Percentiles rank a stretch among this genome's conserved stretches.
Conservation (phyloP, 1,139 yeast species). For the Lodderomyces metapsilosis region DNA sequence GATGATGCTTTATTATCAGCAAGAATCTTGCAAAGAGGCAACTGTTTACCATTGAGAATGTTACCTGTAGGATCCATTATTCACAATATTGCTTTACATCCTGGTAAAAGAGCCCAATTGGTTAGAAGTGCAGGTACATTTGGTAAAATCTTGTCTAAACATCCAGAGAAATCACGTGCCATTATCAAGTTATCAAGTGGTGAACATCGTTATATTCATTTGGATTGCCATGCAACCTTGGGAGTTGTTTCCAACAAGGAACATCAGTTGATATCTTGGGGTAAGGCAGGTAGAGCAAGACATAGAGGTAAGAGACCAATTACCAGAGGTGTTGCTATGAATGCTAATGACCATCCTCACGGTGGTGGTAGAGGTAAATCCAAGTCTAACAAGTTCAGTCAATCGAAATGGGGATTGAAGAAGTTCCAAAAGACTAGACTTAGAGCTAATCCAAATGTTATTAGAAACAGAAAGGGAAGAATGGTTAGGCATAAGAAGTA, state of each 20-base stretch:
- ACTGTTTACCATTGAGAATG: conserved; percentile 89
- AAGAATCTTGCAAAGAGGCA: conserved; percentile 88
- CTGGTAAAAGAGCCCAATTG: conserved; percentile 84
- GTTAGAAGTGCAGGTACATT: conserved; percentile 95
- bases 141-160: conserved; percentile 82
- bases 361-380: conserved; percentile 99
- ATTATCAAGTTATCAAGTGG: conserved; percentile 84
- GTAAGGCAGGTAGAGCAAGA: conserved; percentile 97
- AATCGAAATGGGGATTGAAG: conserved; percentile 97
- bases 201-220: conserved; percentile 85
- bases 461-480: conserved; percentile 13
- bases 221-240: conserved; percentile 89
- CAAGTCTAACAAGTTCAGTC: conserved; percentile 90
- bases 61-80: conserved; percentile 90
- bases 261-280: conserved; percentile 84
- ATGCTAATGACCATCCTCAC: conserved; percentile 96
- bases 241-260: conserved; percentile 96
- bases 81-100: conserved; percentile 77
- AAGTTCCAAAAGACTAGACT: conserved; percentile 88
- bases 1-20: conserved; percentile 92
- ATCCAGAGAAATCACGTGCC: conserved; percentile 69
- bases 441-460: conserved; percentile 9
- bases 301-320: conserved; percentile 92
- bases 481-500: conserved; percentile 11
- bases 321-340: conserved; percentile 98